Evolutionary conservation across 495 filamentous ascomycete genomes (phyloP).

Genomic region (Daldinia childiae): DNA sequence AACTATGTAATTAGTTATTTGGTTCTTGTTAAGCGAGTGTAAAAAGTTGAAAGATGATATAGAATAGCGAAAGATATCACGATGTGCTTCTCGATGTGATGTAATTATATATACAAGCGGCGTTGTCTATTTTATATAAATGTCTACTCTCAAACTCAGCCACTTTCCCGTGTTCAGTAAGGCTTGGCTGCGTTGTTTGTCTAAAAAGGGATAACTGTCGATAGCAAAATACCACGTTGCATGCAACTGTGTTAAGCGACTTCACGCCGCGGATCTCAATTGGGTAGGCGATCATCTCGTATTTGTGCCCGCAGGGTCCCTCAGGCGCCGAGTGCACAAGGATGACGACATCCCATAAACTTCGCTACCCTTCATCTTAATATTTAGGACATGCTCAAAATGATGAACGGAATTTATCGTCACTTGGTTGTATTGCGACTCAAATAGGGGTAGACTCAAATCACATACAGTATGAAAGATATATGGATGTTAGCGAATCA

Average conservation of each 20-base stretch:
- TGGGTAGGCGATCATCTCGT: constrained; percentile 38
- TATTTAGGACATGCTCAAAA: background rate
- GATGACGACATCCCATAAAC: constrained; percentile 32
- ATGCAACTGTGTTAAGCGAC: constrained; percentile 5
- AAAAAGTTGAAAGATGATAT: background rate
- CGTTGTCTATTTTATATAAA: background rate
- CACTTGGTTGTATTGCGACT: constrained; percentile 9
- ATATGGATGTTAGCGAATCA: background rate
- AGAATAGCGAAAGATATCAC: background rate
- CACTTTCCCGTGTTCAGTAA: constrained; percentile 8
- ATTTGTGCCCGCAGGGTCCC: constrained; percentile 18
- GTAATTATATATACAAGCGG: background rate
- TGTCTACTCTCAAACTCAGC: background rate
- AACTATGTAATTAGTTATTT: background rate
- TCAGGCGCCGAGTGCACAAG: constrained; percentile 11
- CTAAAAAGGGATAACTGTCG: constrained; percentile 12
- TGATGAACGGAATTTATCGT: constrained; percentile 1
- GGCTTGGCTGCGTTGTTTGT: constrained; percentile 13
- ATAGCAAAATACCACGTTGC: constrained; percentile 31
- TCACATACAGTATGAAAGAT: background rate
- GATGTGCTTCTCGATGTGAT: background rate
- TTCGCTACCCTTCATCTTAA: constrained; percentile 22
- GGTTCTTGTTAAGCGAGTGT: constrained; percentile 3
- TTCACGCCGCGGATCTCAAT: constrained; percentile 7
- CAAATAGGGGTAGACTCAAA: constrained; percentile 5